These are phyloP conservation scores for Fusarium decemcellulare DNA, from an alignment of 2,329 filamentous ascomycete genomes.

Conservation along the genomic window DNA sequence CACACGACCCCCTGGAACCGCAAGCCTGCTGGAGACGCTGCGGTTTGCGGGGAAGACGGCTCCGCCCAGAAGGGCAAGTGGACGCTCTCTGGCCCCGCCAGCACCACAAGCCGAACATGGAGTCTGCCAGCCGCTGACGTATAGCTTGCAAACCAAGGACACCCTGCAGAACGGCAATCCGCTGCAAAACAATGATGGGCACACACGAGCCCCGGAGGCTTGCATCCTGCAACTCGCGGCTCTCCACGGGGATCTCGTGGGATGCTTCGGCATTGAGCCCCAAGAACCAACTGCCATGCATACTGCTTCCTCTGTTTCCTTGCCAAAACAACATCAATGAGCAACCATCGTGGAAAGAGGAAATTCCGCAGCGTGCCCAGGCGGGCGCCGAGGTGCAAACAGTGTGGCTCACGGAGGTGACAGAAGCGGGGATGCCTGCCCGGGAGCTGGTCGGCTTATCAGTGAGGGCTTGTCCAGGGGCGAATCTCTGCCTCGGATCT, in stretches of 20 bases:
- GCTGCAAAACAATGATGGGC: constrained; percentile 21
- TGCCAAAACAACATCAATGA: background rate
- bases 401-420: constrained; percentile 20
- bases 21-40: constrained; percentile 14
- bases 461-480: constrained; percentile 27
- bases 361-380: constrained; percentile 15
- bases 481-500: constrained; percentile 10
- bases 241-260: constrained; percentile 14
- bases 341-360: constrained; percentile 24
- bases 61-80: constrained; percentile 37
- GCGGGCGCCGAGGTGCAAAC: constrained; percentile 1
- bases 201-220: background rate
- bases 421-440: constrained; percentile 22
- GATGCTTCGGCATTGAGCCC: constrained; percentile 1
- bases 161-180: constrained; percentile 13
- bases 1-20: constrained; percentile 5
- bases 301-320: background rate
- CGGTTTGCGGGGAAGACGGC: constrained; percentile 37
- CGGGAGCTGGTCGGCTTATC: constrained; percentile 29
- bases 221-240: constrained; percentile 5
- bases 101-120: constrained; percentile 3
- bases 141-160: constrained; percentile 15
- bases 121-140: constrained; percentile 38
- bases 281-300: constrained; percentile 1
- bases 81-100: constrained; percentile 28